A percentile compares a stretch with the other conserved stretches of the same genome.
These are phyloP conservation scores for Arabidopsis suecica DNA, from an alignment of 345 rosid species.

Conservation along the genomic window DNA sequence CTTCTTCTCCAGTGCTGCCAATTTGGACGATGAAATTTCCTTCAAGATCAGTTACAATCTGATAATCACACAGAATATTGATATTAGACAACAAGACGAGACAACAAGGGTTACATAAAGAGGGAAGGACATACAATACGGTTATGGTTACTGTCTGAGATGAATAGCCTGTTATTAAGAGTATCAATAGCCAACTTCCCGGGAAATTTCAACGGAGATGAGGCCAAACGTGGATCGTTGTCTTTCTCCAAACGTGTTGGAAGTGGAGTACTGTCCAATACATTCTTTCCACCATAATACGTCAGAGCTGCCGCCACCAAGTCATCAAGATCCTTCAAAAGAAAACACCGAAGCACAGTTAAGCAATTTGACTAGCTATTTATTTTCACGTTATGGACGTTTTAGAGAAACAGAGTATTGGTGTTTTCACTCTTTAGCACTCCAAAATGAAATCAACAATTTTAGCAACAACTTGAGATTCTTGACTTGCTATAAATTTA, in stretches of 20 bases:
- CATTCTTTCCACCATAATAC: slow-evolving; percentile 75
- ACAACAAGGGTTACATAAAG: neutral
- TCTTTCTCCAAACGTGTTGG: slow-evolving; percentile 82
- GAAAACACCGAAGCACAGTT: slow-evolving; percentile 10
- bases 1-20: slow-evolving; percentile 87
- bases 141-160: slow-evolving; percentile 97
- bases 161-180: slow-evolving; percentile 86
- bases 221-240: slow-evolving; percentile 73
- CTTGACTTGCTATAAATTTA: neutral
- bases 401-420: neutral
- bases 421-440: neutral
- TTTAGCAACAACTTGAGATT: neutral
- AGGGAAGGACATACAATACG: slow-evolving; percentile 68
- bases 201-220: slow-evolving; percentile 92
- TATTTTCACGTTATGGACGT: neutral
- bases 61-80: slow-evolving; percentile 32
- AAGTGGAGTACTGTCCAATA: slow-evolving; percentile 67
- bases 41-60: slow-evolving; percentile 89
- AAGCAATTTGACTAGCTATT: neutral
- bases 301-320: slow-evolving; percentile 84
- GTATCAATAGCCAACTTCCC: slow-evolving; percentile 89
- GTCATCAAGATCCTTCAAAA: slow-evolving; percentile 80
- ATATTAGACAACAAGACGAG: slow-evolving; percentile 30
- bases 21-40: slow-evolving; percentile 88
- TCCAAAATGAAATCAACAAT: slow-evolving; percentile 1